Percentiles rank a stretch among this genome's conserved stretches.
These are phyloP conservation scores for Fusarium tupiense DNA, from an alignment of 2,329 filamentous ascomycete species.

Conservation along the genomic window DNA sequence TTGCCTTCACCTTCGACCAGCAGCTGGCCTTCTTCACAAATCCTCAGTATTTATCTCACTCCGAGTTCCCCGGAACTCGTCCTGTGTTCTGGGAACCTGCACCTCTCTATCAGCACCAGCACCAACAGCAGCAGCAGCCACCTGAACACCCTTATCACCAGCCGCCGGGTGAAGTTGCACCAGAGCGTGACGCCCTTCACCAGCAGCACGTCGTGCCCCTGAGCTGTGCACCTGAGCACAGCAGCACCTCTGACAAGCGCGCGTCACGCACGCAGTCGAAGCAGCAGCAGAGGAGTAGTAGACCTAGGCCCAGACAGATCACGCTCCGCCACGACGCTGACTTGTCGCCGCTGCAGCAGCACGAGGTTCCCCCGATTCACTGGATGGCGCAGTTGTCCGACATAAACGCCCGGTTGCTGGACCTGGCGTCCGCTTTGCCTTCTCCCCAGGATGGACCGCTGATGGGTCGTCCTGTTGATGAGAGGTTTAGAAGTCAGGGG, in stretches of 20 bases:
- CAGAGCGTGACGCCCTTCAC: slow-evolving; percentile 21
- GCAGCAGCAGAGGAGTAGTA: slow-evolving; percentile 22
- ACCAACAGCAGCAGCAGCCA: neutral
- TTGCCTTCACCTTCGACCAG: slow-evolving; percentile 49
- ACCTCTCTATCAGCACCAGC: slow-evolving; percentile 8
- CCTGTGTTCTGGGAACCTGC: slow-evolving; percentile 39
- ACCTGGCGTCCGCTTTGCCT: slow-evolving; percentile 49
- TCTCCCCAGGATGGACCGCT: slow-evolving; percentile 36
- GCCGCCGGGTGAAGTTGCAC: slow-evolving; percentile 23
- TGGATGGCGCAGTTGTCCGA: slow-evolving; percentile 54
- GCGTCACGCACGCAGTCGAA: slow-evolving; percentile 34
- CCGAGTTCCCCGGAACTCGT: slow-evolving; percentile 27
- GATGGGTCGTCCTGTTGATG: slow-evolving; percentile 32
- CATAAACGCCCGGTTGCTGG: slow-evolving; percentile 51
- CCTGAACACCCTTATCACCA: slow-evolving; percentile 15
- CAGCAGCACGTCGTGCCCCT: slow-evolving; percentile 26
- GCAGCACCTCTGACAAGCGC: slow-evolving; percentile 39
- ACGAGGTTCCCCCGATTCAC: slow-evolving; percentile 41
- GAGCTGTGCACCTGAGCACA: slow-evolving; percentile 40
- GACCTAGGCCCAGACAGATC: slow-evolving; percentile 48
- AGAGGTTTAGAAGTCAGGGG: slow-evolving; percentile 38
- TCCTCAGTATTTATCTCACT: slow-evolving; percentile 45
- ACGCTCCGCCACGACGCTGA: slow-evolving; percentile 40
- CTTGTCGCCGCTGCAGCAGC: slow-evolving; percentile 29
- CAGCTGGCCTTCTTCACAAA: slow-evolving; percentile 45